These are phyloP conservation scores for Sphagnum tenellum DNA, from an alignment of 225 moss, liverwort and hornwort species.

Conservation along the genomic window DNA sequence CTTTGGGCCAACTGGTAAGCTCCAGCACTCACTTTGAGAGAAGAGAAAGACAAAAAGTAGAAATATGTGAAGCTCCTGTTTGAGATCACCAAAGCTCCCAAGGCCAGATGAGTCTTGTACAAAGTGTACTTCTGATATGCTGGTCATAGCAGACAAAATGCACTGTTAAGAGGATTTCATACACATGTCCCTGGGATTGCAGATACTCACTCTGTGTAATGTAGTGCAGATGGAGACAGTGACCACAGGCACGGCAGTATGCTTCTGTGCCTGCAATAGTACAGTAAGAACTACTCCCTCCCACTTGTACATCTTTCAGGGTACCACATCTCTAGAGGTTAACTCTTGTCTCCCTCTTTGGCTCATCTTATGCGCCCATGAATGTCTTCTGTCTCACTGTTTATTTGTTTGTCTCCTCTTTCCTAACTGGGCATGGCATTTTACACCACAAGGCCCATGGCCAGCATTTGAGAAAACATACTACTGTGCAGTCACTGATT, in stretches of 20 bases:
- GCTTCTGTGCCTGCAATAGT: conserved; percentile 75
- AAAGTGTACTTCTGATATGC: too few species aligned
- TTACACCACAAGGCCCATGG: too few species aligned
- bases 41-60: conserved; percentile 94
- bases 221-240: conserved; percentile 64
- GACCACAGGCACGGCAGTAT: conserved; percentile 41
- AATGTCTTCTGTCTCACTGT: too few species aligned
- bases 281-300: conserved; percentile 79
- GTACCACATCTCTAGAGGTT: conserved; percentile 75
- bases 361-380: too few species aligned
- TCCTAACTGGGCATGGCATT: too few species aligned
- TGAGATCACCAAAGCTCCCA: conserved; percentile 65
- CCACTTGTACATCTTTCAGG: conserved; percentile 70
- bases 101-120: conserved; percentile 67
- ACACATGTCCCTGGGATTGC: too few species aligned
- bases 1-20: conserved; percentile 38
- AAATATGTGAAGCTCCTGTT: conserved; percentile 77
- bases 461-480: too few species aligned
- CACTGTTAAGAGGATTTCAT: too few species aligned
- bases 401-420: too few species aligned
- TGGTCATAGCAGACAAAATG: too few species aligned
- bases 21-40: conserved; percentile 46
- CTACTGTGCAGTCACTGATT: too few species aligned
- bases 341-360: not conserved
- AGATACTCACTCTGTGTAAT: conserved; percentile 1